Conservation (phyloP, 73 alveolate species). For the Tetrahymena thermophila region DNA sequence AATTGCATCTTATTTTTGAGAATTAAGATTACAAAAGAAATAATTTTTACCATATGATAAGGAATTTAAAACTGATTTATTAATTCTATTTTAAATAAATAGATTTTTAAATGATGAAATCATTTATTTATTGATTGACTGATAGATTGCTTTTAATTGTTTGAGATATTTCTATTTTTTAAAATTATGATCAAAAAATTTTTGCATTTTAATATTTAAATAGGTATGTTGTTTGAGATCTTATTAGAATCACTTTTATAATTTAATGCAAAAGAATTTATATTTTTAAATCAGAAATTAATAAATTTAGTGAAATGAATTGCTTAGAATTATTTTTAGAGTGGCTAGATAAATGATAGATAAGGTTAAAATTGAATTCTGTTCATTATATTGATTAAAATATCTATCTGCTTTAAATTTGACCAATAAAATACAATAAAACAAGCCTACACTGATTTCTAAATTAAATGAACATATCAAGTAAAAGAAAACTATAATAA, state of each 20-base stretch:
- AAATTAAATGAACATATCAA: background rate
- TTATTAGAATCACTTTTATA: background rate
- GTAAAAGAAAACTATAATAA: background rate
- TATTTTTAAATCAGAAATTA: background rate
- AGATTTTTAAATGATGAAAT: background rate
- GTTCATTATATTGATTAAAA: background rate
- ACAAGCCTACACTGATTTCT: background rate
- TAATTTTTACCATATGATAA: too few species aligned
- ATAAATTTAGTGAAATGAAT: background rate
- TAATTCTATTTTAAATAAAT: too few species aligned
- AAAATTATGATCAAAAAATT: too few species aligned
- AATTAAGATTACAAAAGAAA: too few species aligned
- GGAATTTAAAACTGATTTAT: too few species aligned
- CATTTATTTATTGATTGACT: background rate
- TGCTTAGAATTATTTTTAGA: background rate
- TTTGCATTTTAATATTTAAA: too few species aligned
- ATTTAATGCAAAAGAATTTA: background rate
- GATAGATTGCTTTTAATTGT: too few species aligned
- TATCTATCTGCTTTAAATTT: background rate
- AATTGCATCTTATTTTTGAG: background rate
- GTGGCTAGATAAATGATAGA: conserved; percentile 2
- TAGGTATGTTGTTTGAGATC: too few species aligned
- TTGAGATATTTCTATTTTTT: too few species aligned
- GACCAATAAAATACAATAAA: background rate
- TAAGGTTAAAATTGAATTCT: background rate